phyloP scores from a whole-genome alignment of 2,329 filamentous ascomycete species.

The Bipolaris oryzae region DNA sequence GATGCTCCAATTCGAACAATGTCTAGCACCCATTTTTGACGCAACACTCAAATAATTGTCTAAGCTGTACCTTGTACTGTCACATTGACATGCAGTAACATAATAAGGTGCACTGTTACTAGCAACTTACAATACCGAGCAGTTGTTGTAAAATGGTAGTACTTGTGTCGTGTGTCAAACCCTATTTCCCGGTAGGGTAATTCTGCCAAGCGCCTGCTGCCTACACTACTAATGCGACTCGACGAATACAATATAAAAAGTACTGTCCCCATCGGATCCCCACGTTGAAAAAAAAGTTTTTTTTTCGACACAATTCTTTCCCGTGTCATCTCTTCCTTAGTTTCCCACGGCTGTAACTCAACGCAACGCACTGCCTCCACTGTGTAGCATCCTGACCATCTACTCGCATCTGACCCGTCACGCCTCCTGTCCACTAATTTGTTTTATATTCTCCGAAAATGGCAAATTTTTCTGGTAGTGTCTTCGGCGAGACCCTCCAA shows the following conservation, averaged over 20 bases:
- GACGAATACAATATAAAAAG: too few species aligned
- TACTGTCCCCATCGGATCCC: too few species aligned
- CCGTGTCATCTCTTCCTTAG: too few species aligned
- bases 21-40: too few species aligned
- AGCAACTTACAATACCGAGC: too few species aligned
- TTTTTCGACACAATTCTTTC: background rate
- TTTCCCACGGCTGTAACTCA: background rate
- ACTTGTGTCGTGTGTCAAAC: background rate
- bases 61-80: too few species aligned
- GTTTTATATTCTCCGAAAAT: constrained; percentile 13
- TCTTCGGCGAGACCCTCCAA: constrained; percentile 45
- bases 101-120: too few species aligned
- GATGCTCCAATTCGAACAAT: too few species aligned
- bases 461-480: constrained; percentile 35
- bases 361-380: background rate
- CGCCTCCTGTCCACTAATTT: background rate
- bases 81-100: too few species aligned
- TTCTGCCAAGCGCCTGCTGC: constrained; percentile 7
- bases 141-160: background rate
- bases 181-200: background rate
- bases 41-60: too few species aligned
- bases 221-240: background rate
- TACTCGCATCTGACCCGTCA: background rate
- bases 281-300: background rate
- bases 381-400: background rate